Conservation (phyloP, 148 eudicot genomes). For the Suaeda aralocaspica region DNA sequence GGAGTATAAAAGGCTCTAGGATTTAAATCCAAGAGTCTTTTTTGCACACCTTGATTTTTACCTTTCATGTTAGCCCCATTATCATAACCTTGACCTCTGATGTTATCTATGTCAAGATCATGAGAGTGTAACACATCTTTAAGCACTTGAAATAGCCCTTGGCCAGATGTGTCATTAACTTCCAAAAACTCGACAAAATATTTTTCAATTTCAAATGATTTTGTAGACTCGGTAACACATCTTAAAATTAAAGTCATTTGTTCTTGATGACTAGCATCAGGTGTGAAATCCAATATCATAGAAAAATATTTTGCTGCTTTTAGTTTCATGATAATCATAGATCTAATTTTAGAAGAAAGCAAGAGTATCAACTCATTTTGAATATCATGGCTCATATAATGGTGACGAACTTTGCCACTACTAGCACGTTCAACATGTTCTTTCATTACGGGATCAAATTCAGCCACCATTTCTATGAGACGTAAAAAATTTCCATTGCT, state of each 20-base stretch:
- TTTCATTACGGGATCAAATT: constrained; percentile 8
- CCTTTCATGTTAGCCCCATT: no score
- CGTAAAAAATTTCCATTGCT: constrained; percentile 8
- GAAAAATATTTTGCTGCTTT: no score
- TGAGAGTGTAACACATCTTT: no score
- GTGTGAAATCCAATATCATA: neutral
- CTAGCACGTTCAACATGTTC: neutral
- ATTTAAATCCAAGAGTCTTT: no score
- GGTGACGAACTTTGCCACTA: neutral
- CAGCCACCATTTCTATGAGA: constrained; percentile 3
- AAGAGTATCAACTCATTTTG: no score
- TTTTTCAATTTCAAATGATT: neutral
- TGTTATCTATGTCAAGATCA: no score
- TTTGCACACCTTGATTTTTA: no score
- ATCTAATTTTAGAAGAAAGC: neutral
- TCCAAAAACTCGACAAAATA: neutral
- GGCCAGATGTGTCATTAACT: no score
- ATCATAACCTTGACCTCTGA: no score
- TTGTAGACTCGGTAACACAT: neutral
- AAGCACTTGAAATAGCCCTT: neutral
- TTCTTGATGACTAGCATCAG: neutral
- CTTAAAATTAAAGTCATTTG: neutral
- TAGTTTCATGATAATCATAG: neutral
- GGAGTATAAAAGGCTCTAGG: no score
- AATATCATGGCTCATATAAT: constrained; percentile 7